A percentile compares a stretch with the other conserved stretches of the same genome.
Conservation (phyloP, 2,329 filamentous ascomycete species). For the Xylariomycetidae sp. region DNA sequence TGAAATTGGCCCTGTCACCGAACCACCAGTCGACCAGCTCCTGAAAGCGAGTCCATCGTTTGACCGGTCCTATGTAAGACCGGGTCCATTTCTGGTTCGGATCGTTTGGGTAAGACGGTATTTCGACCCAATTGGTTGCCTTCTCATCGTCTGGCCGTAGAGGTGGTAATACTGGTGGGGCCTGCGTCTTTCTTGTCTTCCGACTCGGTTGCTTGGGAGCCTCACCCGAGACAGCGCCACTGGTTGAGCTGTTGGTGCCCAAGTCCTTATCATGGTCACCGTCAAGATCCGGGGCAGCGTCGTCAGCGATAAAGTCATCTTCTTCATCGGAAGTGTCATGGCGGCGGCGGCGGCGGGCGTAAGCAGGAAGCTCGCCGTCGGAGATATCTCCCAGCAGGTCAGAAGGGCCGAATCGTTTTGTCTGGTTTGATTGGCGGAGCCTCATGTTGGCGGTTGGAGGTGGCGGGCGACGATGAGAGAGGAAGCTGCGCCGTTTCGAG, state of each 20-base stretch:
- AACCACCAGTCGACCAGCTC: slow-evolving; percentile 25
- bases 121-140: slow-evolving; percentile 15
- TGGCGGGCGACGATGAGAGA: slow-evolving; percentile 3
- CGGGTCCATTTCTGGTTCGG: slow-evolving; percentile 27
- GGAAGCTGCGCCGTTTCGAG: slow-evolving; percentile 6
- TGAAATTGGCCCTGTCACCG: slow-evolving; percentile 19
- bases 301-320: slow-evolving; percentile 21
- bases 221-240: too few species aligned
- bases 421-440: slow-evolving; percentile 24
- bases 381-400: slow-evolving; percentile 5
- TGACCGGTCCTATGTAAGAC: slow-evolving; percentile 26
- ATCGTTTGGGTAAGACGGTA: slow-evolving; percentile 26
- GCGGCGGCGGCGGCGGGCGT: not conserved
- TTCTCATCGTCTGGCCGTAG: too few species aligned
- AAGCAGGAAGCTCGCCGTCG: not conserved
- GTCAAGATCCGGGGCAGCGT: slow-evolving; percentile 5
- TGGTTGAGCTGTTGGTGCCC: too few species aligned
- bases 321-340: slow-evolving; percentile 19
- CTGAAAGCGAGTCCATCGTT: slow-evolving; percentile 24
- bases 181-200: slow-evolving; percentile 5
- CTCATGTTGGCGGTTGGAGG: slow-evolving; percentile 18
- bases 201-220: too few species aligned
- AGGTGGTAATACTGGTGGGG: too few species aligned
- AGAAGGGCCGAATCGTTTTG: slow-evolving; percentile 19
- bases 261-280: slow-evolving; percentile 10